Evolutionary conservation across 352 stramenopile species (phyloP), one percentile per base, ranked within the genome.

Genomic region (Phytophthora pinifolia): DNA sequence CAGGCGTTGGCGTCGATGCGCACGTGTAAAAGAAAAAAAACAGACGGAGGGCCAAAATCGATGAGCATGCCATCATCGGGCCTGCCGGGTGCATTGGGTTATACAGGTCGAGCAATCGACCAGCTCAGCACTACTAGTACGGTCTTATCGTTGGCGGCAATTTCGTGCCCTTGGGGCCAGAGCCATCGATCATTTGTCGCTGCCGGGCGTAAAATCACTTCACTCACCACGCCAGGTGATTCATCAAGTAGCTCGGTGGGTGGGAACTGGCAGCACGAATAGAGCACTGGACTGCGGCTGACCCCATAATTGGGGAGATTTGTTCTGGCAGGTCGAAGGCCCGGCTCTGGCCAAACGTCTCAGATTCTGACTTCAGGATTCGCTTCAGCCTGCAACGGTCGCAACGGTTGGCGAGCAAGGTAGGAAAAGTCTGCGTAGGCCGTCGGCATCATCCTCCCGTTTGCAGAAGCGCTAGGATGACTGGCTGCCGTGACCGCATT

Each of bases 281-380:
- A 46, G 25, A 48, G 3, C 25, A 9, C n/a, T 48, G 42, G 14
- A 27, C 41, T 33, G 13, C n/a, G n/a, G n/a, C n/a, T n/a, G n/a
- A n/a, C n/a, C n/a, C n/a, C n/a, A n/a, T n/a, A n/a, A n/a, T n/a
- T n/a, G n/a, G 22, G 27, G 33, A 8, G 58, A 57, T 37, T 7
- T 5, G 0, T 1, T 56, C 27, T 9, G 3, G 17, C 29, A 41
- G 31, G 25, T 27, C 27, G 1, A 14, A 6, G 30, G 3, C 41
- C n/a, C 32, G 56, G 37, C 48, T 64, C 42, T 71, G 57, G 12
- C 54, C 33, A 67, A 65, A 62, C 59, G 45, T 62, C 45, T 67
- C 51, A 63, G 39, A 31, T 48, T 54, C 54, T 61, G 42, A 9
- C 37, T 56, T 56, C 58, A 68, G 58, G 53, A 71, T 65, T 65